Percentiles rank a stretch among this genome's conserved stretches.
phyloP scores from a whole-genome alignment of 2,329 filamentous ascomycete species.

The Trichophyton verrucosum region DNA sequence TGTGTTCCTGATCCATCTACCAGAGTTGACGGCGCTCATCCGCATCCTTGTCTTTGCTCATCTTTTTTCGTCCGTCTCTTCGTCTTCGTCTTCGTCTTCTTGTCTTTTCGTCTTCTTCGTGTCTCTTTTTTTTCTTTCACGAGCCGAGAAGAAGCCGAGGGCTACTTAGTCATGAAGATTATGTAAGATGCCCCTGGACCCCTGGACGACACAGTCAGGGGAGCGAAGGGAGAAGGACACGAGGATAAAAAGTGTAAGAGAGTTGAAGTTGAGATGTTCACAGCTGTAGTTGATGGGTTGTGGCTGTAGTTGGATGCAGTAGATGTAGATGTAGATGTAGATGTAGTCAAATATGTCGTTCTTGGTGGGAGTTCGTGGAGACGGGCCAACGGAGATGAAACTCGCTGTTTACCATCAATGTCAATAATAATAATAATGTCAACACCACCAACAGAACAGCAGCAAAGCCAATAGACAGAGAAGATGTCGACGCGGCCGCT shows the following conservation, averaged over 20 bases:
- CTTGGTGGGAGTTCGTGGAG: too few species aligned
- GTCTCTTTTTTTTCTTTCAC: background rate
- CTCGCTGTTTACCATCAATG: too few species aligned
- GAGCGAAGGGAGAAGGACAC: background rate
- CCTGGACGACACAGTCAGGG: background rate
- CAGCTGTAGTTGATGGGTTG: too few species aligned
- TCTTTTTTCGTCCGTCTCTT: background rate
- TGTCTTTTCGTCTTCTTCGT: too few species aligned
- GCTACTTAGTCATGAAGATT: background rate
- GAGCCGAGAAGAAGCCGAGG: background rate
- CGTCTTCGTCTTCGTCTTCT: background rate
- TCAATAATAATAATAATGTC: too few species aligned
- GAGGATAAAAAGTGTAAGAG: background rate
- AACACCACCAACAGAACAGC: background rate
- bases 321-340: too few species aligned
- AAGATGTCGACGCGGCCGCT: background rate
- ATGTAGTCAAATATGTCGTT: too few species aligned
- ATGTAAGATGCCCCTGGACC: background rate
- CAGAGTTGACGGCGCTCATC: background rate
- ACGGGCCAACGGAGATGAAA: too few species aligned
- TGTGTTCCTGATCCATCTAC: background rate
- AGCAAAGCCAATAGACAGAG: background rate
- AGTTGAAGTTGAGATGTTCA: background rate
- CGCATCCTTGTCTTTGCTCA: background rate
- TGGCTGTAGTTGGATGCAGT: too few species aligned